Evolutionary conservation across 1,284 basidiomycete genomes (phyloP), one percentile per base, ranked within the genome.

Genomic region (Hemileia vastatrix): DNA sequence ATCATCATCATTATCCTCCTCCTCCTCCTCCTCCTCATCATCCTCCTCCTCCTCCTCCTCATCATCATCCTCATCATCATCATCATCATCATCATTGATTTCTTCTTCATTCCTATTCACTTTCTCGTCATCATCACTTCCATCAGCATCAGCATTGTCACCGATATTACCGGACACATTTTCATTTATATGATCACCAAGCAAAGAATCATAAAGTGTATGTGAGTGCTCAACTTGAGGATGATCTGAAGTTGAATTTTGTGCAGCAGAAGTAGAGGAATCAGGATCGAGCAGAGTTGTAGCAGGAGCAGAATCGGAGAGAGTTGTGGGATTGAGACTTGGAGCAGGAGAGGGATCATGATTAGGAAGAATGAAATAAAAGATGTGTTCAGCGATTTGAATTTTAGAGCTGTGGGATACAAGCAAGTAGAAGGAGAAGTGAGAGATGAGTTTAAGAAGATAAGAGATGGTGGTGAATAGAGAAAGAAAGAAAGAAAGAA

Each of bases 321-420:
- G n/a, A n/a, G 32, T 15, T 33, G 18, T 27, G 47, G 11, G 33
- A 36, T 23, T 4, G 56, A 21, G 2, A 23, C 32, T 49, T 63
- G 2, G 51, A 27, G 48, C 4, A 18, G 48, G 48, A 19, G 48
- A 23, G 9, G 48, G 19, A 72, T 69, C 36, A 77, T 73, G 4
- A 78, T 80, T 18, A 91, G 93, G 8, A 47, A 96, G 84, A 58
- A 95, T 85, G 77, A 97, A 99, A 75, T 93, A 88, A 78, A 99
- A 99, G 55, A 90, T 93, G 60, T 94, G 86, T 50, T 94, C 94
- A 32, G 94, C 91, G 71, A 99, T 98, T 79, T 97, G 95, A 69
- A 99, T 94, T 78, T 93, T 90, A 59, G 95, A 94, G 73, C 94
- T 96, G 73, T 4, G 49, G 64, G 6, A 33, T 8, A 11, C 27